Percentiles rank a stretch among this genome's conserved stretches.
These are phyloP conservation scores for Linnemannia hyalina DNA, from an alignment of 192 early-diverging fungal species.

Conservation along the genomic window DNA sequence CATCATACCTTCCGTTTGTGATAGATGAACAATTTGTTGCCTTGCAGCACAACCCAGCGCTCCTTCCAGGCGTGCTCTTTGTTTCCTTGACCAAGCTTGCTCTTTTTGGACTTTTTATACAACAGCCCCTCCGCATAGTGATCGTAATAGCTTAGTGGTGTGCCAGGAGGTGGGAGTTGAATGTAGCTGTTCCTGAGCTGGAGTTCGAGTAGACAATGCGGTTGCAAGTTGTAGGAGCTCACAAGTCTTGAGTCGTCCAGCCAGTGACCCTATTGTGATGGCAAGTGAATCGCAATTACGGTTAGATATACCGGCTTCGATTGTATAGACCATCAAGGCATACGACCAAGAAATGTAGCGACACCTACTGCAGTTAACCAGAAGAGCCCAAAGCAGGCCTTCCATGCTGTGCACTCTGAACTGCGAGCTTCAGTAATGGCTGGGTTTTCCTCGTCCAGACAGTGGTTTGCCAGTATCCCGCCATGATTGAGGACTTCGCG, in stretches of 20 bases:
- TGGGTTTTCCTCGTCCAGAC: conserved; percentile 9
- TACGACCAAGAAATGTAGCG: too few species aligned
- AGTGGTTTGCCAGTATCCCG: conserved; percentile 17
- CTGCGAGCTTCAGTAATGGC: background rate
- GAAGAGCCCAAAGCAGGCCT: conserved; percentile 46
- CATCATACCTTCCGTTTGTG: conserved; percentile 40
- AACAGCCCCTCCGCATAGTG: conserved; percentile 48
- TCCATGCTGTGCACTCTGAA: conserved; percentile 38
- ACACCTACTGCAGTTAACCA: conserved; percentile 47
- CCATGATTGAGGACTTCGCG: conserved; percentile 38
- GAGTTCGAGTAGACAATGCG: conserved; percentile 35
- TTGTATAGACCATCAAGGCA: background rate
- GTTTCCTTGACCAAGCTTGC: background rate
- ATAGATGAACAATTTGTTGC: conserved; percentile 33
- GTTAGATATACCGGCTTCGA: background rate
- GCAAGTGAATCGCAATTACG: background rate
- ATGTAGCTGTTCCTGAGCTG: conserved; percentile 42
- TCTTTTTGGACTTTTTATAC: conserved; percentile 46
- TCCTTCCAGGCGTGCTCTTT: conserved; percentile 30
- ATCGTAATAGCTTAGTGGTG: conserved; percentile 24
- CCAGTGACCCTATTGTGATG: conserved; percentile 33
- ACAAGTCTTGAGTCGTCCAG: conserved; percentile 38
- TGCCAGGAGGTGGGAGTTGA: conserved; percentile 22
- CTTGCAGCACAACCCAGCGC: conserved; percentile 46
- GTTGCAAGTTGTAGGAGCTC: conserved; percentile 28